Conservation (phyloP, 164 flowering plant genomes). For the Litsea cubeba region DNA sequence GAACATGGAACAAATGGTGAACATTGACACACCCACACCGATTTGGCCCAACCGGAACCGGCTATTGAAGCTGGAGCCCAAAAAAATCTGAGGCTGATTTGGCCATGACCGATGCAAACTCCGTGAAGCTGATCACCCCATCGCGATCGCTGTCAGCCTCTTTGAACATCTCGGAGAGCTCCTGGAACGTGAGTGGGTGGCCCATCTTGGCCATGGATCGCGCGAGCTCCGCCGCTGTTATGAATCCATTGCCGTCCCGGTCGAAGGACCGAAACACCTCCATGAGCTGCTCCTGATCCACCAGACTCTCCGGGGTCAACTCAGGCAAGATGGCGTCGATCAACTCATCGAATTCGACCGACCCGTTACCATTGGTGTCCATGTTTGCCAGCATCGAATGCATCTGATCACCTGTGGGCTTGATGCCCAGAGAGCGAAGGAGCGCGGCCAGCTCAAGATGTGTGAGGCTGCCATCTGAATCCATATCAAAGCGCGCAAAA, state of each 20-base stretch:
- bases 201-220: conserved; percentile 92
- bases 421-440: conserved; percentile 75
- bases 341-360: conserved; percentile 71
- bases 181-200: conserved; percentile 59
- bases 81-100: conserved; percentile 49
- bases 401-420: conserved; percentile 72
- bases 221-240: conserved; percentile 83
- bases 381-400: conserved; percentile 44
- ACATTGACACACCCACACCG: too few species aligned
- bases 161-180: conserved; percentile 65
- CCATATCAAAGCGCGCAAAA: conserved; percentile 86
- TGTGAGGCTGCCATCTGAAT: conserved; percentile 85
- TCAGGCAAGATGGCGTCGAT: conserved; percentile 51
- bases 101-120: conserved; percentile 65
- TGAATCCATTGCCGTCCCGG: conserved; percentile 77
- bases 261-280: conserved; percentile 71
- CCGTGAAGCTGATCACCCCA: conserved; percentile 69
- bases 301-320: conserved; percentile 34
- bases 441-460: conserved; percentile 88
- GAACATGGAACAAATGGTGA: too few species aligned
- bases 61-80: conserved; percentile 4
- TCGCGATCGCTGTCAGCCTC: conserved; percentile 81
- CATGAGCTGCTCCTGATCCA: conserved; percentile 61
- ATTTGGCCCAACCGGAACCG: too few species aligned
- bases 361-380: conserved; percentile 71